A percentile compares a stretch with the other conserved stretches of the same genome.
These are phyloP conservation scores for Kluyveromyces nonfermentans DNA, from an alignment of 805 yeast genomes.

Conservation along the genomic window DNA sequence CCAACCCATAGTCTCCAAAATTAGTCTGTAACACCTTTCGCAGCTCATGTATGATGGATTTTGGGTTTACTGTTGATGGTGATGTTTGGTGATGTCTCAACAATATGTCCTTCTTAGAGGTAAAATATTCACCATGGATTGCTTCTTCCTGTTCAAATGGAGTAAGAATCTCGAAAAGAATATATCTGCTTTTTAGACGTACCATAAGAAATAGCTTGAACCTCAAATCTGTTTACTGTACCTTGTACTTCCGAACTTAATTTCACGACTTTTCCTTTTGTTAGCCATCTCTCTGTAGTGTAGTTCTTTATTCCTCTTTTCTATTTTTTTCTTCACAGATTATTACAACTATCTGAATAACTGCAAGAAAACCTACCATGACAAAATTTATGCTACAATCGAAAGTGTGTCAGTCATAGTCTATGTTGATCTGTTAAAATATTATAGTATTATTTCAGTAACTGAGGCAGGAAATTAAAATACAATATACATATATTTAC, in stretches of 20 bases:
- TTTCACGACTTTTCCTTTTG: no score
- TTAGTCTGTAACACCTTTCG: conserved; percentile 47
- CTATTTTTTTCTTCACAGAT: no score
- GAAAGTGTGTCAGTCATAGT: no score
- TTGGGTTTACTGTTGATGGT: conserved; percentile 39
- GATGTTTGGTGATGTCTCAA: conserved; percentile 44
- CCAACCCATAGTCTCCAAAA: conserved; percentile 75
- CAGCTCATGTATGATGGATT: conserved; percentile 43
- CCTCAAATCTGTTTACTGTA: no score
- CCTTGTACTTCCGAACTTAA: no score
- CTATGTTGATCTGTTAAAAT: no score
- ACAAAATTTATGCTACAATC: no score
- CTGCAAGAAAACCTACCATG: no score
- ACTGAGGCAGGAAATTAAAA: not conserved
- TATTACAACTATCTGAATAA: no score
- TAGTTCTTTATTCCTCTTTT: no score
- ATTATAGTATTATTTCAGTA: no score
- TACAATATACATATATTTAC: not conserved
- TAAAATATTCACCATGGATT: conserved; percentile 1
- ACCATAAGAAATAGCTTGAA: conserved; percentile 49
- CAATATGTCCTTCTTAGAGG: conserved; percentile 18
- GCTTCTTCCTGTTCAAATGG: conserved; percentile 36
- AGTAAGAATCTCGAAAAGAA: conserved; percentile 68
- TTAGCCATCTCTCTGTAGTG: no score
- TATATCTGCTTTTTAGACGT: conserved; percentile 74